Evolutionary conservation across 1,284 basidiomycete genomes (phyloP), one percentile per base, ranked within the genome.

Genomic region (Irpex rosettiformis): DNA sequence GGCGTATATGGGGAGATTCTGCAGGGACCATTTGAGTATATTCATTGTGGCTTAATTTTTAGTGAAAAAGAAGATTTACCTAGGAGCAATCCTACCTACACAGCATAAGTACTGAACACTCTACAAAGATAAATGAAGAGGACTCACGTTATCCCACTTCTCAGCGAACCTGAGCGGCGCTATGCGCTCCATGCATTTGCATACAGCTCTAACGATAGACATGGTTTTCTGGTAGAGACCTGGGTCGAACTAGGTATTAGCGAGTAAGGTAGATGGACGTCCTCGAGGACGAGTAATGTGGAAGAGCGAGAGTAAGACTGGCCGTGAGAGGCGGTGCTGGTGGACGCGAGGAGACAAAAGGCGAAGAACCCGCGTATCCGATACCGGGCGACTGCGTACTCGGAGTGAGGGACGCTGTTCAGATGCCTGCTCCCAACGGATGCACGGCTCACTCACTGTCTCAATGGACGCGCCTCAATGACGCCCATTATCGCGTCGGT

Each of bases 121-220:
- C 21, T 8, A 7, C 7, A 3, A 3, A 49, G n/a, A 24, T 25
- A n/a, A 27, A 28, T 25, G 10, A 16, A 25, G 8, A 56, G 60
- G 58, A 70, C 89, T 73, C 64, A 95, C 93, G 74, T 96, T 96
- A 69, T 96, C 94, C 93, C 94, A 96, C 63, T 83, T 86, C 66
- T 86, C 93, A 13, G 94, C 93, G 3, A 96, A 79, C 55, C 83
- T 77, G n/a, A 93, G 79, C 4, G 94, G 94, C 0, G 93, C 92
- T 62, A 96, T 89, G 47, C 87, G 83, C 62, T 91, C 86, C 84
- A 93, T 87, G 0, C 84, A 83, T 42, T 72, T 77, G 66, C 80
- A 81, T 11, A 85, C 79, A 42, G 77, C 73, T 68, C 79, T 83
- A n/a, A 83, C 70, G 52, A 76, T 64, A 2, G 74, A 72, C 71